phyloP scores from a whole-genome alignment of 1,284 basidiomycete species.

The Melanopsichium pennsylvanicum region DNA sequence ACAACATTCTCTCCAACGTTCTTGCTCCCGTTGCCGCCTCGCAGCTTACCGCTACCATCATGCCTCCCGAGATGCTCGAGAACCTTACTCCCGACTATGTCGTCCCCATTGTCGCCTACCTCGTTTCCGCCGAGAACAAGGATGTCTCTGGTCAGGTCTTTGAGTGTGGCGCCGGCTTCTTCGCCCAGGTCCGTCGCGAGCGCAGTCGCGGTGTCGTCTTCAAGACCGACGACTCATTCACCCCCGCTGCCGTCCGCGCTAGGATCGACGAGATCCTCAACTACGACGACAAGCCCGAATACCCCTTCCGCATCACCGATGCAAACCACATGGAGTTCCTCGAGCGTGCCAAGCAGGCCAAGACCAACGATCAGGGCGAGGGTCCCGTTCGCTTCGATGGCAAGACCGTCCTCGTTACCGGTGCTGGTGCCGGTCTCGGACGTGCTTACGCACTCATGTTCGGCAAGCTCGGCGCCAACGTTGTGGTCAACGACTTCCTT shows the following conservation, averaged over 20 bases:
- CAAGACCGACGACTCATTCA: conserved; percentile 89
- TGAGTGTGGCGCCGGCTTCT: conserved; percentile 92
- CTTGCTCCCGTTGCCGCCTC: conserved; percentile 95
- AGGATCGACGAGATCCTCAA: conserved; percentile 74
- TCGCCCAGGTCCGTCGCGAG: conserved; percentile 93
- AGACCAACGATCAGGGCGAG: conserved; percentile 76
- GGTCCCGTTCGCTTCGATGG: conserved; percentile 81
- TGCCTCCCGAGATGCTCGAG: conserved; percentile 96
- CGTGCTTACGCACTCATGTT: conserved; percentile 91
- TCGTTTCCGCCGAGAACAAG: conserved; percentile 61
- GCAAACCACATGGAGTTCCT: conserved; percentile 72
- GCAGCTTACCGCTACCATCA: conserved; percentile 90
- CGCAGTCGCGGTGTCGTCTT: conserved; percentile 84
- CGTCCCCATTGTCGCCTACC: conserved; percentile 75
- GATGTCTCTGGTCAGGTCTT: conserved; percentile 86
- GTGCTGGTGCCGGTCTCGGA: conserved; percentile 74
- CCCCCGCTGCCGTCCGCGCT: conserved; percentile 79
- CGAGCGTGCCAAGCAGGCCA: conserved; percentile 74
- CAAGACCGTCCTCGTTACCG: conserved; percentile 92
- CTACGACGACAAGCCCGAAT: conserved; percentile 76
- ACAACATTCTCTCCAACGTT: conserved; percentile 85
- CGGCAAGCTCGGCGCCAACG: conserved; percentile 87
- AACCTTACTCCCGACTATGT: conserved; percentile 93
- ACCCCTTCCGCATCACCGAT: conserved; percentile 78
- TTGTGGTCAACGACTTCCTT: conserved; percentile 94